A percentile compares a stretch with the other conserved stretches of the same genome.
phyloP scores from a whole-genome alignment of 768 basidiomycete genomes.

The Leccinum olivaceopallidum region DNA sequence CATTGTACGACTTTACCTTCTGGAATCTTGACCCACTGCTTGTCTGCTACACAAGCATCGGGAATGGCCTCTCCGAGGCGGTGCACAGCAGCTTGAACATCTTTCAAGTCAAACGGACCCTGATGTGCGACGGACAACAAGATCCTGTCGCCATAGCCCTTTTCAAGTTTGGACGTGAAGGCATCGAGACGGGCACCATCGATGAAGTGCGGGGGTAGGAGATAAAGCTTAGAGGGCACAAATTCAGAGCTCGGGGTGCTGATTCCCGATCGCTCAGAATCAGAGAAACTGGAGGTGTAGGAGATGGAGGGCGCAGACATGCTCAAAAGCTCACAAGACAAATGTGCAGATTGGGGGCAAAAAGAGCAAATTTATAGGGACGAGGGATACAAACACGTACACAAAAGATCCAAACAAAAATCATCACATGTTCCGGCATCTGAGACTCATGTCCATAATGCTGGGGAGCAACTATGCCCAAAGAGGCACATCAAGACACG shows the following conservation, averaged over 20 bases:
- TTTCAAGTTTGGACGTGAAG: constrained; percentile 26
- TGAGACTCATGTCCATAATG: background rate
- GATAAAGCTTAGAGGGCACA: constrained; percentile 17
- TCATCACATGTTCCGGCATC: constrained; percentile 5
- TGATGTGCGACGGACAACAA: constrained; percentile 24
- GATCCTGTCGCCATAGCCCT: constrained; percentile 30
- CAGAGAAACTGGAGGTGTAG: constrained; percentile 16
- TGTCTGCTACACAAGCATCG: constrained; percentile 5
- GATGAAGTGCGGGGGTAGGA: constrained; percentile 25
- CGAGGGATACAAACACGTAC: constrained; percentile 27
- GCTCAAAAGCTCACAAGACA: constrained; percentile 7
- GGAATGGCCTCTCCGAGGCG: constrained; percentile 16
- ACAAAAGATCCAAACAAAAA: constrained; percentile 9
- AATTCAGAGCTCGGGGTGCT: constrained; percentile 32
- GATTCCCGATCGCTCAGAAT: constrained; percentile 16
- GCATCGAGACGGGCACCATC: constrained; percentile 10
- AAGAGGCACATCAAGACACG: background rate
- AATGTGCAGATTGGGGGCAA: background rate
- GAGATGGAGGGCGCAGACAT: constrained; percentile 24
- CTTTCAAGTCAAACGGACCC: constrained; percentile 7
- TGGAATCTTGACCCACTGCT: constrained; percentile 22
- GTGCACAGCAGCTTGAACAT: constrained; percentile 8
- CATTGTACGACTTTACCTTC: constrained; percentile 14
- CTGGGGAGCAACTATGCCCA: constrained; percentile 3
- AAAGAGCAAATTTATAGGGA: constrained; percentile 29